These are phyloP conservation scores for Ascoidea tarda DNA, from an alignment of 805 yeast species.

Conservation along the genomic window DNA sequence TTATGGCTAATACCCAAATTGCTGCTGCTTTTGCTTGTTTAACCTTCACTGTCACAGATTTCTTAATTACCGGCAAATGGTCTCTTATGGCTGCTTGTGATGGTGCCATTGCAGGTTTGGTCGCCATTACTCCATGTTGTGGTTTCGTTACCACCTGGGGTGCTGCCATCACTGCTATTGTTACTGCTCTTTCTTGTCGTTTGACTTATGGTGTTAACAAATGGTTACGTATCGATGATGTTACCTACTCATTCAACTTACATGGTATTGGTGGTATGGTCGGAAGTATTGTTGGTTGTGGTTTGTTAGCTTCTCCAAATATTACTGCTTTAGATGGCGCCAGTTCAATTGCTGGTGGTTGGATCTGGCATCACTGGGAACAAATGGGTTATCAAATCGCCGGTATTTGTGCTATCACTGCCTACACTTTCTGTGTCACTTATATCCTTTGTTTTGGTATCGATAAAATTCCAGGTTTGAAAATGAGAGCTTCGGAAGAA, in stretches of 20 bases:
- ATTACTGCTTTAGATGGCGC: slow-evolving; percentile 86
- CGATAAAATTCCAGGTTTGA: slow-evolving; percentile 42
- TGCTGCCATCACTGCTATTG: slow-evolving; percentile 70
- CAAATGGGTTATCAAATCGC: slow-evolving; percentile 88
- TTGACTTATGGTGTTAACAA: slow-evolving; percentile 81
- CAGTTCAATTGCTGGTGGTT: slow-evolving; percentile 80
- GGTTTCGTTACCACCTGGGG: slow-evolving; percentile 91
- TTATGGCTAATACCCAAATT: slow-evolving; percentile 83
- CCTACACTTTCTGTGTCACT: slow-evolving; percentile 66
- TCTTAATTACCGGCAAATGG: slow-evolving; percentile 79
- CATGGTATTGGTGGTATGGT: slow-evolving; percentile 94
- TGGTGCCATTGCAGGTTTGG: slow-evolving; percentile 89
- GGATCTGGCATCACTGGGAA: slow-evolving; percentile 82
- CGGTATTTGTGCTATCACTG: slow-evolving; percentile 59
- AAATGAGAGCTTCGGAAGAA: slow-evolving; percentile 66
- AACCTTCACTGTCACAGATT: slow-evolving; percentile 87
- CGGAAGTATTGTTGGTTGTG: slow-evolving; percentile 73
- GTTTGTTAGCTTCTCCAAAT: slow-evolving; percentile 72
- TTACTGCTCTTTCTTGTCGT: slow-evolving; percentile 76
- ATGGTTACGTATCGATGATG: slow-evolving; percentile 72
- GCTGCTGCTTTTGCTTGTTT: slow-evolving; percentile 85
- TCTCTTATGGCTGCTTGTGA: slow-evolving; percentile 92
- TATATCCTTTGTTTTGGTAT: slow-evolving; percentile 50
- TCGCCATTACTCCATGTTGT: slow-evolving; percentile 93
- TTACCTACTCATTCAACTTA: slow-evolving; percentile 93